Percentiles rank a stretch among this genome's conserved stretches.
Conservation (phyloP, 352 stramenopile genomes). For the Phytophthora gonapodyides region DNA sequence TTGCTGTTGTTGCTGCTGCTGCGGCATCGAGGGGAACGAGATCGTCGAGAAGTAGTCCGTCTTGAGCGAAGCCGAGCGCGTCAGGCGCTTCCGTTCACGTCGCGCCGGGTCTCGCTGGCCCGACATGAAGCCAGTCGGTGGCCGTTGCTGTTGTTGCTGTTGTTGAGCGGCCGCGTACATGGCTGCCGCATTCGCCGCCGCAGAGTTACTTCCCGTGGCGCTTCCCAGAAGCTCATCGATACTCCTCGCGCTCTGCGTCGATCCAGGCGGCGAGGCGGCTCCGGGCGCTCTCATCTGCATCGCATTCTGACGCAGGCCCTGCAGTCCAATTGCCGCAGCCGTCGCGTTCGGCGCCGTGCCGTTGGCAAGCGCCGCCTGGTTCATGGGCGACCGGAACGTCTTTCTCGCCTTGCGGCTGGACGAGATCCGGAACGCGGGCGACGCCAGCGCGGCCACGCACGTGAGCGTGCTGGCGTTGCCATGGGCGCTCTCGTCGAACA, state of each 20-base stretch:
- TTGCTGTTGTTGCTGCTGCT: conserved; percentile 31
- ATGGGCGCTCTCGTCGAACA: conserved; percentile 47
- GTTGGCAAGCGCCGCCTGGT: conserved; percentile 29
- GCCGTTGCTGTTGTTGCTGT: conserved; percentile 24
- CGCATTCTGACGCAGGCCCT: conserved; percentile 13
- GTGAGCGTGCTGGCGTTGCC: conserved; percentile 39
- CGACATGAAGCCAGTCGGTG: conserved; percentile 34
- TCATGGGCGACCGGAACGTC: conserved; percentile 63
- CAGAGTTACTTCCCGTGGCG: conserved; percentile 9
- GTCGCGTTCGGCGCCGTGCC: conserved; percentile 15
- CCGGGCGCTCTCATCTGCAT: conserved; percentile 8
- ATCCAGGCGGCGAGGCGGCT: conserved; percentile 7
- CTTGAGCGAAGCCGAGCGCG: conserved; percentile 73
- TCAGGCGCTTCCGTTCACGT: conserved; percentile 71
- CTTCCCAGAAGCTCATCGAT: conserved; percentile 55
- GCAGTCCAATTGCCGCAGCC: conserved; percentile 20
- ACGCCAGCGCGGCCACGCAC: conserved; percentile 62
- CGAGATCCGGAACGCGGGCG: conserved; percentile 76
- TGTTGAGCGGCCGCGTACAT: conserved; percentile 30
- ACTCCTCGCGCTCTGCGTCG: conserved; percentile 35
- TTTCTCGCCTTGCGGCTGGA: conserved; percentile 84
- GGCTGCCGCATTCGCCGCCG: conserved; percentile 23
- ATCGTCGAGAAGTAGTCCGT: conserved; percentile 72
- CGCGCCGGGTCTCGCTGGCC: conserved; percentile 46
- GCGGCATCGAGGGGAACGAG: conserved; percentile 41